Percentiles rank a stretch among this genome's conserved stretches.
phyloP scores from a whole-genome alignment of 2,329 filamentous ascomycete species.

The Pestalotiopsis sp. region DNA sequence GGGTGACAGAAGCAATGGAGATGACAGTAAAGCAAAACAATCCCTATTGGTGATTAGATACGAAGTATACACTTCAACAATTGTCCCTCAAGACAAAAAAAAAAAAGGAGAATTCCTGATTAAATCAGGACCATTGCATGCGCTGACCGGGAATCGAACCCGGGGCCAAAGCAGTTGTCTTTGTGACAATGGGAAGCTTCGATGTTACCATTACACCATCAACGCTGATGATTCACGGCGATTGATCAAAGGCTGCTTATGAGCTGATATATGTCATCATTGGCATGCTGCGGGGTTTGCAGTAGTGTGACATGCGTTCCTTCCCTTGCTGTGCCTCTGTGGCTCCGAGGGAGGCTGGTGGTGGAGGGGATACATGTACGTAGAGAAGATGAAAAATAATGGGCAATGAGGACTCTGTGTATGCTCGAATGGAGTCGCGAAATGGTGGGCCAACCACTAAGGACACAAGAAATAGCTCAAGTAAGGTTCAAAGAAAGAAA shows the following conservation, averaged over 20 bases:
- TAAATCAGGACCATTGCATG: conserved; percentile 15
- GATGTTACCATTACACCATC: conserved; percentile 37
- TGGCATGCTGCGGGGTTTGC: background rate
- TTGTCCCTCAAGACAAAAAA: background rate
- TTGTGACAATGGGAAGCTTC: conserved; percentile 31
- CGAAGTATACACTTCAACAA: too few species aligned
- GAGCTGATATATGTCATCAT: background rate
- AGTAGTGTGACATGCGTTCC: background rate
- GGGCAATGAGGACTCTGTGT: background rate
- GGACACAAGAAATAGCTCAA: background rate
- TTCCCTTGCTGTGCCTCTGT: background rate
- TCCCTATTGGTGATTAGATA: too few species aligned
- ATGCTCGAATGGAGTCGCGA: background rate
- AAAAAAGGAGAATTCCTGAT: conserved; percentile 1
- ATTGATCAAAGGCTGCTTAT: background rate
- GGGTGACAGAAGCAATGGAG: background rate
- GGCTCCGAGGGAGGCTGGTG: background rate
- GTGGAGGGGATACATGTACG: background rate
- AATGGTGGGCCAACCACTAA: background rate
- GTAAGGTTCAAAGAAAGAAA: background rate
- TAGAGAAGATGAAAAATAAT: background rate
- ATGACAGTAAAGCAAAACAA: background rate
- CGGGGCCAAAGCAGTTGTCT: conserved; percentile 28
- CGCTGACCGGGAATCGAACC: conserved; percentile 36
- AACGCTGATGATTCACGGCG: conserved; percentile 16